phyloP scores from a whole-genome alignment of 768 basidiomycete species.

The Boletus reticuloceps region DNA sequence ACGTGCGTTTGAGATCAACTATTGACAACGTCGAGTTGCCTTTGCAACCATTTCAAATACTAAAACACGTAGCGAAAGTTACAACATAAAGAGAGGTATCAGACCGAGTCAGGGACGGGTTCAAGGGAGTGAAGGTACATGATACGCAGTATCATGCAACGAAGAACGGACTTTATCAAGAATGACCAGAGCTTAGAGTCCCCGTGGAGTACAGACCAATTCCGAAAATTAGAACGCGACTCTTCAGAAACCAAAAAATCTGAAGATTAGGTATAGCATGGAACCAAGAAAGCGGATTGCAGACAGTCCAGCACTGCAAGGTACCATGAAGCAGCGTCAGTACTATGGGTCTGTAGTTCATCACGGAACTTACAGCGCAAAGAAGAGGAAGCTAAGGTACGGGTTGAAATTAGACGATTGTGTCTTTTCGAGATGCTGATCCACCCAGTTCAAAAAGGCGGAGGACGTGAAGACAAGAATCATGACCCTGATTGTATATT shows the following conservation, averaged over 20 bases:
- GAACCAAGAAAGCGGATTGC: constrained; percentile 81
- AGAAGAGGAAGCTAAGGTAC: constrained; percentile 85
- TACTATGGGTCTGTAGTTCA: not conserved
- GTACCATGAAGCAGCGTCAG: constrained; percentile 3
- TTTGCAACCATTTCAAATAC: not conserved
- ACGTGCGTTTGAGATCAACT: constrained; percentile 1
- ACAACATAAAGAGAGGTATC: constrained; percentile 1
- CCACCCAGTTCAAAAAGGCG: constrained; percentile 74
- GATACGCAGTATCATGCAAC: constrained; percentile 8
- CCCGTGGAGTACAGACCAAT: constrained; percentile 5
- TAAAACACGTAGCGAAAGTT: not conserved
- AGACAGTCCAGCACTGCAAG: constrained; percentile 68
- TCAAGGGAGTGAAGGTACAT: constrained; percentile 11
- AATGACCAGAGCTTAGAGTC: not conserved
- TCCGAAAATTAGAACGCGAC: not conserved
- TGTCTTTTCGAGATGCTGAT: constrained; percentile 48
- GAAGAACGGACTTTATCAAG: not conserved
- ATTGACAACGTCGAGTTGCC: constrained; percentile 11
- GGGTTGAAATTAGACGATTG: constrained; percentile 73
- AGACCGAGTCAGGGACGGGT: not conserved
- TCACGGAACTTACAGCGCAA: constrained; percentile 42
- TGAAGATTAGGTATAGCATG: constrained; percentile 72
- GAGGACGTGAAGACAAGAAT: constrained; percentile 74
- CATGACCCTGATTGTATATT: constrained; percentile 47
- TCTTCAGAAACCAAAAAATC: constrained; percentile 59